Evolutionary conservation across 2,329 filamentous ascomycete genomes (phyloP), one percentile per base, ranked within the genome.

Genomic region (Penicillium sp.): DNA sequence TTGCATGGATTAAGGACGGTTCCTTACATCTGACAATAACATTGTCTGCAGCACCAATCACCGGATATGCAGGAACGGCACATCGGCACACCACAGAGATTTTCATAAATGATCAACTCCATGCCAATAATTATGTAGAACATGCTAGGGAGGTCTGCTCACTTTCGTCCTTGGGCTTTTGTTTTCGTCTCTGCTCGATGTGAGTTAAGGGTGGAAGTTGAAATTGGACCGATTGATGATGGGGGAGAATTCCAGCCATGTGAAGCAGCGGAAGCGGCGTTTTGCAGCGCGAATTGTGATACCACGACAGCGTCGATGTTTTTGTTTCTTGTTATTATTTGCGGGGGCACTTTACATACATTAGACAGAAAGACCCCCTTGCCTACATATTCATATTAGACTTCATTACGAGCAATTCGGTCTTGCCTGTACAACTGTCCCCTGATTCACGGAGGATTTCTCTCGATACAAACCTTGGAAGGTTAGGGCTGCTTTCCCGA

Each of bases 271-370:
- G 22, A 28, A 53, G 35, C 49, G 60, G 60, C 61, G 53, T 60
- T 59, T 49, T 55, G 55, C 30, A 54, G 56, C 35, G 50, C 33
- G 37, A 45, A 56, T 60, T 59, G 40, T 60, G 63, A 65, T 65
- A 65, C 63, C 63, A 65, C 58, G 19, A 54, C 51, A 42, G 51
- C 42, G 19, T 55, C 44, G 44, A 38, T 50, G 24, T 60, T 54
- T 62, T 33, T 55, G 24, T 37, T 62, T 45, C 19, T 59, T 56
- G 47, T 30, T 22, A 12, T 30, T 55, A 19, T 19, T 44, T 55
- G 3, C 10, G 47, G 28, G 24, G 26, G 47, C 24, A 4, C 13
- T 19, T 19, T 33, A 50, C 28, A 50, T 33, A 30, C 4, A 15
- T 26, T 33, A 15, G 47, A 19, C 28, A 33, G 28, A 33, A 33